Evolutionary conservation across 148 eudicot species (phyloP).

Genomic region (Tetragonia tetragonoides): DNA sequence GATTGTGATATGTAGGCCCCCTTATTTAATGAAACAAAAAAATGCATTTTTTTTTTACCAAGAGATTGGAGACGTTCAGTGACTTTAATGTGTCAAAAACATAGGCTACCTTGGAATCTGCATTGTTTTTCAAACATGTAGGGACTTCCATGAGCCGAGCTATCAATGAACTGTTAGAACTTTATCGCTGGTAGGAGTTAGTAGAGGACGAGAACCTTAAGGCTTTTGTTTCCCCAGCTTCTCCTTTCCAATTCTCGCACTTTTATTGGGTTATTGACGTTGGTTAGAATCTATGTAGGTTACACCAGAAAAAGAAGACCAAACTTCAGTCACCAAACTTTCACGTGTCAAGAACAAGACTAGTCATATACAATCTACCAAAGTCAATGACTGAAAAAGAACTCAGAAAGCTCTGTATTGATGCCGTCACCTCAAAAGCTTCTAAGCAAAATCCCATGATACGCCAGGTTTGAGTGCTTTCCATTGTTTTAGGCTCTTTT

Average conservation of each 20-base stretch:
- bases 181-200: too few species aligned
- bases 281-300: slow-evolving; percentile 42
- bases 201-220: too few species aligned
- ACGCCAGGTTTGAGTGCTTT: slow-evolving; percentile 58
- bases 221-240: background rate
- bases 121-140: too few species aligned
- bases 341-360: slow-evolving; percentile 85
- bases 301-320: slow-evolving; percentile 65
- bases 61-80: too few species aligned
- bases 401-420: slow-evolving; percentile 58
- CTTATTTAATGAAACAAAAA: background rate
- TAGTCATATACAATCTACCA: slow-evolving; percentile 83
- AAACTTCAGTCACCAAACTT: slow-evolving; percentile 91
- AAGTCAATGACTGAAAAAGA: slow-evolving; percentile 69
- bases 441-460: slow-evolving; percentile 79
- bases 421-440: slow-evolving; percentile 88
- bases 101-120: too few species aligned
- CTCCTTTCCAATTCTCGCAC: background rate
- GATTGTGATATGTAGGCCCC: background rate
- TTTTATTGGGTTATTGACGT: background rate
- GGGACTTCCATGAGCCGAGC: too few species aligned
- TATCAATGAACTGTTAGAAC: too few species aligned
- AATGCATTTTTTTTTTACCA: background rate
- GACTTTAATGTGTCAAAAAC: too few species aligned
- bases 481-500: slow-evolving; percentile 2